These are phyloP conservation scores for Mortierella sp. DNA, from an alignment of 371 early-diverging fungal genomes.

Conservation along the genomic window DNA sequence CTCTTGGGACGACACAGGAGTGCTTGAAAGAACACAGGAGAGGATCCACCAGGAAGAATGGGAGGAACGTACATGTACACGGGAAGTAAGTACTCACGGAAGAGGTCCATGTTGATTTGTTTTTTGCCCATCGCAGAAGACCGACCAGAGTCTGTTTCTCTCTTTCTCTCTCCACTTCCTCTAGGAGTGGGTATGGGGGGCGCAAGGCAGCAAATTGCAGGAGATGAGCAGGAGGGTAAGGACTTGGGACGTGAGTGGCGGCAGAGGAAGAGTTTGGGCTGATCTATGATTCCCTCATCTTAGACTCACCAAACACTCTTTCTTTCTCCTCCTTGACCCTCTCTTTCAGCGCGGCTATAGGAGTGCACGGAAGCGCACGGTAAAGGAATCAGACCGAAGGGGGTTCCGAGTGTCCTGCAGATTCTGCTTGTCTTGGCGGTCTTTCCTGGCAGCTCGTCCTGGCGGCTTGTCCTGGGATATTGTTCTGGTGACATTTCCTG, in stretches of 20 bases:
- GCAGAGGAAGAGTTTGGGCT: slow-evolving; percentile 1
- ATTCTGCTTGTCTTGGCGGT: no score
- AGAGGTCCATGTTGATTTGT: background rate
- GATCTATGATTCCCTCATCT: background rate
- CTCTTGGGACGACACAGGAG: no score
- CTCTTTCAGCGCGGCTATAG: slow-evolving; percentile 1
- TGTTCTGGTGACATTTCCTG: no score
- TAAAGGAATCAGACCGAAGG: no score
- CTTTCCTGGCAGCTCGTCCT: no score
- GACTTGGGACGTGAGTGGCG: background rate
- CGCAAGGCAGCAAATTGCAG: background rate
- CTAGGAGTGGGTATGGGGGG: background rate
- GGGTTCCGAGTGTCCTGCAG: no score
- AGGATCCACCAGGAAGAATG: no score
- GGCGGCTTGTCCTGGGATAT: no score
- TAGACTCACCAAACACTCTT: background rate
- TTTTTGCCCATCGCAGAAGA: background rate
- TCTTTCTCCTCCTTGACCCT: slow-evolving; percentile 2
- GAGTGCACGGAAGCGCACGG: slow-evolving; percentile 4
- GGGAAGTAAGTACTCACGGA: no score
- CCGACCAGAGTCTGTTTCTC: background rate
- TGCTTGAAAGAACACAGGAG: no score
- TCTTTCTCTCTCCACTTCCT: background rate
- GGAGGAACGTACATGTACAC: no score
- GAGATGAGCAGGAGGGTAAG: background rate